These are phyloP conservation scores for Prunus persica DNA, from an alignment of 306 rosid genomes.

Conservation along the genomic window Prunus_persica_NCBIv2 NC_034014.1:28198501-28199000, in stretches of 20 bases:
- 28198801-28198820: background rate
- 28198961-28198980: constrained; percentile 93
- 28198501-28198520: background rate
- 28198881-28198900: constrained; percentile 49
- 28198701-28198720: background rate
- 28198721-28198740: background rate
- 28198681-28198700: background rate
- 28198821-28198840: background rate
- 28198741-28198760: background rate
- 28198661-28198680: background rate
- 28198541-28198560: background rate
- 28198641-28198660: background rate
- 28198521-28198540: too few species aligned
- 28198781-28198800: constrained; percentile 2
- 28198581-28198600: background rate
- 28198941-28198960: background rate
- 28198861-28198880: constrained; percentile 83
- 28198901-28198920: constrained; percentile 4
- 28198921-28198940: constrained; percentile 5
- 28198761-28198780: background rate
- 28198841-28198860: constrained; percentile 66
- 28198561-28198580: background rate
- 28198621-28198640: background rate
- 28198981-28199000: constrained; percentile 75
- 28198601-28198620: background rate